phyloP scores from a whole-genome alignment of 768 basidiomycete species.

The Ephemerocybe angulata region DNA sequence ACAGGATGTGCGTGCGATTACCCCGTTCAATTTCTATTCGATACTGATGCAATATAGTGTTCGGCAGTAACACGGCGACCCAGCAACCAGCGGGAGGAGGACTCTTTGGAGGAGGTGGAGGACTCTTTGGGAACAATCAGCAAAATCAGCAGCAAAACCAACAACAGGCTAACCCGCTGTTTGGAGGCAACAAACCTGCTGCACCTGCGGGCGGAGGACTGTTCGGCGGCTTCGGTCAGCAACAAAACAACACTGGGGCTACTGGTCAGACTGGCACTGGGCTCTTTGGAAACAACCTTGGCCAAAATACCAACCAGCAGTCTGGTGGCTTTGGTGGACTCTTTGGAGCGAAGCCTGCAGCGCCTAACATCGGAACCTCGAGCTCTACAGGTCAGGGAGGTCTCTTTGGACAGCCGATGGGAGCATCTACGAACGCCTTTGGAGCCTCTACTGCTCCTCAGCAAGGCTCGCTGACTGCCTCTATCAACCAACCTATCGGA shows the following conservation, averaged over 20 bases:
- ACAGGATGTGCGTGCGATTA: conserved; percentile 6
- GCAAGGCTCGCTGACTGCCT: conserved; percentile 71
- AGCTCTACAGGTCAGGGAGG: conserved; percentile 30
- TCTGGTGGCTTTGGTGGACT: conserved; percentile 45
- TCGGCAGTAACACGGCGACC: conserved; percentile 9
- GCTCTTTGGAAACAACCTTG: conserved; percentile 42
- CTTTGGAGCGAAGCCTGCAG: conserved; percentile 48
- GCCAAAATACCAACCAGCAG: conserved; percentile 34
- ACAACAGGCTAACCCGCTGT: conserved; percentile 20
- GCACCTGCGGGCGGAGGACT: conserved; percentile 43
- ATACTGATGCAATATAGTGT: conserved; percentile 2
- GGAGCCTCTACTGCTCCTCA: conserved; percentile 37
- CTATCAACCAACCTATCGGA: conserved; percentile 82
- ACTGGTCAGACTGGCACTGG: not conserved
- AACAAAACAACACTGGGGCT: conserved; percentile 14
- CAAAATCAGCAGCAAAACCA: conserved; percentile 13
- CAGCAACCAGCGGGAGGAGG: not conserved
- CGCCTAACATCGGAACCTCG: conserved; percentile 33
- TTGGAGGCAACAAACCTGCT: conserved; percentile 50
- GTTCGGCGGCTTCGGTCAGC: conserved; percentile 36
- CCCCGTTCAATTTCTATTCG: not conserved
- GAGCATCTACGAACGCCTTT: conserved; percentile 28
- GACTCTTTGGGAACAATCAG: conserved; percentile 11
- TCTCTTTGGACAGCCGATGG: conserved; percentile 39
- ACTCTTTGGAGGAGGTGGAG: not conserved